phyloP scores from a whole-genome alignment of 2,329 filamentous ascomycete genomes.

The Coniochaeta sp. region DNA sequence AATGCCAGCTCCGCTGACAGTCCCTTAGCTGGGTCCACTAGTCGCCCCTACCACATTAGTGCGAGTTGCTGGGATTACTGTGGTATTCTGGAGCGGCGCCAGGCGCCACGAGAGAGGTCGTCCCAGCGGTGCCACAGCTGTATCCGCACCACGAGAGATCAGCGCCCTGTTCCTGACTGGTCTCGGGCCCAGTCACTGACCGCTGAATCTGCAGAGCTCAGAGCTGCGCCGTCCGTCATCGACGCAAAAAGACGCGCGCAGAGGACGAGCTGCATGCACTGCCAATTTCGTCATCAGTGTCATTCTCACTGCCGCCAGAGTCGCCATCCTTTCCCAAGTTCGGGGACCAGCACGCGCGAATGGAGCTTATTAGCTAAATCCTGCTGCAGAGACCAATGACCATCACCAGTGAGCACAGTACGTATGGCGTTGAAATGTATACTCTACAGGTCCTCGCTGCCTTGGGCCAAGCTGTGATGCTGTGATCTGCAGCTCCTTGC shows the following conservation, averaged over 20 bases:
- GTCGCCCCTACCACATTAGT: background rate
- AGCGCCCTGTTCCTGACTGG: background rate
- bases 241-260: background rate
- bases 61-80: background rate
- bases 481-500: background rate
- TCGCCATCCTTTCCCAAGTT: background rate
- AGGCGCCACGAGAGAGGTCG: background rate
- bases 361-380: background rate
- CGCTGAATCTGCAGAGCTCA: background rate
- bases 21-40: background rate
- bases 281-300: background rate
- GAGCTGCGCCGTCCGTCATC: background rate
- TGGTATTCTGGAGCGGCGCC: background rate
- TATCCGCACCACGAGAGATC: background rate
- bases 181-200: background rate
- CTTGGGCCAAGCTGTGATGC: background rate
- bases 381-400: background rate
- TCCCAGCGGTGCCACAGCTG: background rate
- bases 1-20: background rate
- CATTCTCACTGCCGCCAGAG: background rate
- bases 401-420: background rate
- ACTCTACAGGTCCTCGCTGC: background rate
- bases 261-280: background rate
- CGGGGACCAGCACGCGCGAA: background rate
- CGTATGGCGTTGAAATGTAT: background rate